Percentiles rank a stretch among this genome's conserved stretches.
phyloP scores from a whole-genome alignment of 1,284 basidiomycete species.

The Cryptococcus hybrid region DNA sequence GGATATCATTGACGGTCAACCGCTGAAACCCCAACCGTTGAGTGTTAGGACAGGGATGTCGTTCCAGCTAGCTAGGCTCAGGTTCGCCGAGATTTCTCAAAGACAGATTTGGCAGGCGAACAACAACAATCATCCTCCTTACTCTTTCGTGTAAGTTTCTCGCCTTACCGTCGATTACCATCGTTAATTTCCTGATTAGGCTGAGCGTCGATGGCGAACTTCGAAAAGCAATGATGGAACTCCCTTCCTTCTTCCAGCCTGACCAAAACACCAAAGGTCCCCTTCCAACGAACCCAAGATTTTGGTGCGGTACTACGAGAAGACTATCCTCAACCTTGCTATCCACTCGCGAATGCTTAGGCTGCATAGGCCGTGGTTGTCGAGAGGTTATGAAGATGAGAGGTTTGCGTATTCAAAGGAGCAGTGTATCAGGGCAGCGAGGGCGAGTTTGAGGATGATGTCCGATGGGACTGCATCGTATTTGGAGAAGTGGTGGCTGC shows the following conservation, averaged over 20 bases:
- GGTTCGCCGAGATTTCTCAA: conserved; percentile 49
- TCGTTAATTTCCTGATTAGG: neutral
- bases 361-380: conserved; percentile 49
- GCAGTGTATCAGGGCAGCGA: conserved; percentile 50
- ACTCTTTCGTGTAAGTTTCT: conserved; percentile 46
- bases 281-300: conserved; percentile 34
- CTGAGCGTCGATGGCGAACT: conserved; percentile 45
- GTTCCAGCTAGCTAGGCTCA: conserved; percentile 49
- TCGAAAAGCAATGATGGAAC: conserved; percentile 48
- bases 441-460: conserved; percentile 49
- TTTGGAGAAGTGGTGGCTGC: conserved; percentile 51
- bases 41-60: conserved; percentile 50
- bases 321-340: conserved; percentile 48
- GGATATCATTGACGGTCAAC: conserved; percentile 49
- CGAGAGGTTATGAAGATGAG: conserved; percentile 46
- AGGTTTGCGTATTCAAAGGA: conserved; percentile 50
- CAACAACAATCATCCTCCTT: conserved; percentile 47
- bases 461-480: conserved; percentile 45
- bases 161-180: neutral
- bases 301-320: conserved; percentile 50
- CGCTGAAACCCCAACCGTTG: conserved; percentile 42
- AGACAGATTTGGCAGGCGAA: conserved; percentile 52
- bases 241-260: conserved; percentile 50
- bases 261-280: conserved; percentile 26
- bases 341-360: conserved; percentile 50